Evolutionary conservation across 1,284 basidiomycete genomes (phyloP).

Genomic region (Trichosporon sp.): DNA sequence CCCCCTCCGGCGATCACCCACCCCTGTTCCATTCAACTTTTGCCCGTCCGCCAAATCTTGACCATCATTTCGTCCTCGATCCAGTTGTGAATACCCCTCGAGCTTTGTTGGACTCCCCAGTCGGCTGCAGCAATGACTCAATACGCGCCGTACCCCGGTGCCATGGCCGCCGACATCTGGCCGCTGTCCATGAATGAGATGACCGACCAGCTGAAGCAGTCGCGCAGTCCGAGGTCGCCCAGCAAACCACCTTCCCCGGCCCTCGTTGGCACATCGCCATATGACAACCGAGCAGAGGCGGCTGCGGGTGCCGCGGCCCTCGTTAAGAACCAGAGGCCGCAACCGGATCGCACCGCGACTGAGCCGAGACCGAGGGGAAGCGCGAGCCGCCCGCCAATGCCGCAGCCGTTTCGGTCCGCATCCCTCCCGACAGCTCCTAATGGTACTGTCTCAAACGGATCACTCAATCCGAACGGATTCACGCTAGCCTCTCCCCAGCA

Average conservation of each 20-base stretch:
- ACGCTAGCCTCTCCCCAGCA: background rate
- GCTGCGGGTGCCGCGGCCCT: constrained; percentile 28
- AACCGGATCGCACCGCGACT: background rate
- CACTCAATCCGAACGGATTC: constrained; percentile 9
- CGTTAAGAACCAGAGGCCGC: constrained; percentile 9
- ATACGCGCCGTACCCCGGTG: constrained; percentile 33
- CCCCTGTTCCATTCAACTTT: constrained; percentile 4
- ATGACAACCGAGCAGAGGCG: constrained; percentile 29
- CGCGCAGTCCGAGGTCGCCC: constrained; percentile 29
- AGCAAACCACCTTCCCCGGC: constrained; percentile 20
- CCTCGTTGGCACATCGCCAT: constrained; percentile 22
- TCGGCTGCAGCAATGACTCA: constrained; percentile 13
- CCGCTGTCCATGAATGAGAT: constrained; percentile 31
- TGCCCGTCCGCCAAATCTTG: background rate
- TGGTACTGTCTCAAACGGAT: background rate
- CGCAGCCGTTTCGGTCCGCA: background rate
- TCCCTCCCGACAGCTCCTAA: constrained; percentile 3
- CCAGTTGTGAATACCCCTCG: background rate
- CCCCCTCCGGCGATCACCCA: background rate
- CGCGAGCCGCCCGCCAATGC: background rate
- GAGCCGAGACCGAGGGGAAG: background rate
- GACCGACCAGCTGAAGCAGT: constrained; percentile 30
- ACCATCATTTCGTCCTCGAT: background rate
- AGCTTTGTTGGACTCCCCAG: background rate
- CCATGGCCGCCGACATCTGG: constrained; percentile 28